Conservation (phyloP, 805 yeast genomes). For the Teunomyces cretensis region DNA sequence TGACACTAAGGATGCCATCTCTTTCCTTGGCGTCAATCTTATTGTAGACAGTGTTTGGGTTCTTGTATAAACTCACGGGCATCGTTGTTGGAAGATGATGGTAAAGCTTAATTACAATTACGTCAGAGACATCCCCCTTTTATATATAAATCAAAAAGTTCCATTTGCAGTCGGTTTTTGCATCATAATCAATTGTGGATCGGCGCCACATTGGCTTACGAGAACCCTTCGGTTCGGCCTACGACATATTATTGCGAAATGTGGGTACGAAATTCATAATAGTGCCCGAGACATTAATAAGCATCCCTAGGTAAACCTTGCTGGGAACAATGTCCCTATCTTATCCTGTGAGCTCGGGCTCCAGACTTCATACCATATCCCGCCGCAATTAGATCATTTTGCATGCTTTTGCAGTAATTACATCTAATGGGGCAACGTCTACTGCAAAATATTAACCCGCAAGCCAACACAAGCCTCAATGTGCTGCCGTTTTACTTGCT, state of each 20-base stretch:
- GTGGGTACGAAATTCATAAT: not conserved
- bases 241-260: not conserved
- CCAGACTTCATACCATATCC: too few relatives aligned
- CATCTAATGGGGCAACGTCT: too few relatives aligned
- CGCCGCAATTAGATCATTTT: too few relatives aligned
- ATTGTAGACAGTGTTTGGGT: constrained; percentile 23
- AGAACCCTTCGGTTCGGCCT: not conserved
- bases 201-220: not conserved
- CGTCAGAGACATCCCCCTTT: too few relatives aligned
- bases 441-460: too few relatives aligned
- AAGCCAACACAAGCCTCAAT: too few relatives aligned
- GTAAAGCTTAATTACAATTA: not conserved
- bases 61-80: constrained; percentile 9
- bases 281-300: not conserved
- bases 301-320: not conserved
- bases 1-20: constrained; percentile 19
- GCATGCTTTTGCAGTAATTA: too few relatives aligned
- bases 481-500: too few relatives aligned
- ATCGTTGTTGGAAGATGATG: not conserved
- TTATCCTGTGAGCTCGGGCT: too few relatives aligned
- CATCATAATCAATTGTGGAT: not conserved
- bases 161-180: not conserved
- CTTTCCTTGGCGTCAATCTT: constrained; percentile 16
- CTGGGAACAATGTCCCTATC: not conserved
- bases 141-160: too few relatives aligned